phyloP scores from a whole-genome alignment of 2,329 filamentous ascomycete species.

The Ascochyta koolunga region DNA sequence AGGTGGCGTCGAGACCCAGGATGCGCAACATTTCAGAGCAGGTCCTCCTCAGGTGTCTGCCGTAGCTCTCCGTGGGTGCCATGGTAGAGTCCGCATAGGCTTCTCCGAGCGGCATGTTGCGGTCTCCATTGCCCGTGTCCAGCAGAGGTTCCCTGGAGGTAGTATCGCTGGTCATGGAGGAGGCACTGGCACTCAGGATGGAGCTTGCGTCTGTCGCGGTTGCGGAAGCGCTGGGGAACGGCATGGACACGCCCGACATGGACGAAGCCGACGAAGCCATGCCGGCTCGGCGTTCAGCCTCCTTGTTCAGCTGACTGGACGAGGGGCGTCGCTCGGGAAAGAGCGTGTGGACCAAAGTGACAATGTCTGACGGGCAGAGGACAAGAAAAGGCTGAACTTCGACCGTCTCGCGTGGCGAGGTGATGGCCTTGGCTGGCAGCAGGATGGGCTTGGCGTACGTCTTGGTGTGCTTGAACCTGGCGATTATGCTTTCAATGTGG shows the following conservation, averaged over 20 bases:
- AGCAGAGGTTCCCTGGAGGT: slow-evolving; percentile 69
- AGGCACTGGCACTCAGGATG: slow-evolving; percentile 73
- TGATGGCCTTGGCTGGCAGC: slow-evolving; percentile 73
- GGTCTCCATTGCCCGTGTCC: slow-evolving; percentile 49
- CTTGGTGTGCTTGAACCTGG: slow-evolving; percentile 60
- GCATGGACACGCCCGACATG: slow-evolving; percentile 55
- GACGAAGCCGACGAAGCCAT: slow-evolving; percentile 57
- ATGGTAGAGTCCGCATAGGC: slow-evolving; percentile 56
- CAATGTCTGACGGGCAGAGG: slow-evolving; percentile 77
- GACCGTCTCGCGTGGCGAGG: slow-evolving; percentile 74
- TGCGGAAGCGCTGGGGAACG: slow-evolving; percentile 60
- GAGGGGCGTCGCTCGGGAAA: slow-evolving; percentile 76
- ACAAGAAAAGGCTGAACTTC: slow-evolving; percentile 82
- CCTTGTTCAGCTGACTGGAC: slow-evolving; percentile 58
- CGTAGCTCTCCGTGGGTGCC: slow-evolving; percentile 49
- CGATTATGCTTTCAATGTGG: slow-evolving; percentile 75
- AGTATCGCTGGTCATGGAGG: slow-evolving; percentile 74
- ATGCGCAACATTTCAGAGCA: slow-evolving; percentile 73
- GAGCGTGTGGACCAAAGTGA: slow-evolving; percentile 80
- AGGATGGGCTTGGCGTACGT: slow-evolving; percentile 62
- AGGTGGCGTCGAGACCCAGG: slow-evolving; percentile 67
- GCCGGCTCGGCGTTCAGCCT: slow-evolving; percentile 53
- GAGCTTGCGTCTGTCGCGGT: slow-evolving; percentile 68
- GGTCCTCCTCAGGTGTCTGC: slow-evolving; percentile 65
- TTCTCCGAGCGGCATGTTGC: slow-evolving; percentile 31